Evolutionary conservation across 75 land plant genomes (phyloP), one percentile per base, ranked within the genome.

Genomic region (Pseudotsuga menziesii): DNA sequence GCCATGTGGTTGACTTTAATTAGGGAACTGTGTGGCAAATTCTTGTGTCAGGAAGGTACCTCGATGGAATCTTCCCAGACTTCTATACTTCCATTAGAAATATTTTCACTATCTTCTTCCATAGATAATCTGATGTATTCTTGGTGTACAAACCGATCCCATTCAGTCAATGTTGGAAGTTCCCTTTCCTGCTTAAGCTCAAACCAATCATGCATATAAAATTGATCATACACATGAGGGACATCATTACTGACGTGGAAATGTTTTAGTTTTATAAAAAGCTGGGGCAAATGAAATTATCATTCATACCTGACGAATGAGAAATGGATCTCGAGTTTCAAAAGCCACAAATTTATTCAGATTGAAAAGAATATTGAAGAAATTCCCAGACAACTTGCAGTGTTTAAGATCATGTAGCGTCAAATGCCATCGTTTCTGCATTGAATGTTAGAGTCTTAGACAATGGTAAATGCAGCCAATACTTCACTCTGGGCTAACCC

Each of bases 91-190:
- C 87, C 87, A 55, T 85, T 85, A 8, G 87, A 85, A 35, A 84
- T 84, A 82, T 85, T 84, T 57, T 85, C 87, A 32, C 84, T 84
- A 56, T 85, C 85, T 62, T 85, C 87, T 54, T 85, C 87, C 87
- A 85, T 85, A 12, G 87, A 82, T 71, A 85, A 59, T 25, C 87
- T 75, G 9, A 82, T 76, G 61, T 85, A 85, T 61, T 85, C 87
- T 75, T 75, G 76, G 55, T 85, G 85, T 17, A 84, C 87, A 76
- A 82, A 85, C 20, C 87, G 77, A 52, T 85, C 87, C 87, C 87
- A 85, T 58, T 85, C 87, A 39, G 87, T 85, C 44, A 85, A 55
- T 41, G 81, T 75, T 72, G 84, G 87, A 29, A 82, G 84, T 75
- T 85, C 87, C 81, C 87, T 81, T 60, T 85, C 87, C 87, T 85